These are phyloP conservation scores for Herpetospermum pedunculosum DNA, from an alignment of 306 rosid species.

Conservation along the genomic window DNA sequence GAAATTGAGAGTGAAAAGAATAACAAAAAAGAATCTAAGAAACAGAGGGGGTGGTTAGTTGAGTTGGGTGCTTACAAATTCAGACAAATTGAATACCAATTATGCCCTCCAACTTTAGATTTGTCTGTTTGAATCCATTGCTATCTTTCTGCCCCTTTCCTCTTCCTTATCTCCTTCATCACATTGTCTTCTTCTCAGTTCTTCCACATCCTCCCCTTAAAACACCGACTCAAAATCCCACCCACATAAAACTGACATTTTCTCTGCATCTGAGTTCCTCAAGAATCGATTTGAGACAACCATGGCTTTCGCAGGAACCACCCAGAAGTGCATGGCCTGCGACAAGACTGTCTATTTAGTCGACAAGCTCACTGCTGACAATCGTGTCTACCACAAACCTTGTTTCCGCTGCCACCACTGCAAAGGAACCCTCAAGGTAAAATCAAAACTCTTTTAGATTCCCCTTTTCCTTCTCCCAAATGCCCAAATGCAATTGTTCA, in stretches of 20 bases:
- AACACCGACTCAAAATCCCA: background rate
- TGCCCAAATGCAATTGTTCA: background rate
- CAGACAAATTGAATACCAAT: background rate
- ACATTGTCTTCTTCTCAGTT: conserved; percentile 8
- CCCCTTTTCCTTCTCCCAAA: background rate
- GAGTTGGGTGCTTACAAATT: background rate
- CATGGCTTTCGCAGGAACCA: conserved; percentile 99
- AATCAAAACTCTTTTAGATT: background rate
- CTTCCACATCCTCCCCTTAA: background rate
- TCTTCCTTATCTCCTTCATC: conserved; percentile 4
- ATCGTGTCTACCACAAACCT: conserved; percentile 84
- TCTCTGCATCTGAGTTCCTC: background rate
- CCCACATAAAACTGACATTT: background rate
- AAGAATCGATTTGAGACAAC: background rate
- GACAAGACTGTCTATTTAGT: conserved; percentile 93
- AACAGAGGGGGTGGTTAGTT: background rate
- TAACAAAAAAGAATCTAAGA: background rate
- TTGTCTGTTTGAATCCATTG: background rate
- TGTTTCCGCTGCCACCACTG: conserved; percentile 98
- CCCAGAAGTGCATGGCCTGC: conserved; percentile 99
- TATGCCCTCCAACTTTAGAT: background rate
- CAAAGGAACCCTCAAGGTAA: conserved; percentile 97
- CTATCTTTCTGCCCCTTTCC: background rate
- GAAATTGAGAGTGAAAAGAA: no score
- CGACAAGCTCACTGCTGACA: conserved; percentile 89